Conservation (phyloP, 1,284 basidiomycete species). For the Cryptococcus maquisensis region DNA sequence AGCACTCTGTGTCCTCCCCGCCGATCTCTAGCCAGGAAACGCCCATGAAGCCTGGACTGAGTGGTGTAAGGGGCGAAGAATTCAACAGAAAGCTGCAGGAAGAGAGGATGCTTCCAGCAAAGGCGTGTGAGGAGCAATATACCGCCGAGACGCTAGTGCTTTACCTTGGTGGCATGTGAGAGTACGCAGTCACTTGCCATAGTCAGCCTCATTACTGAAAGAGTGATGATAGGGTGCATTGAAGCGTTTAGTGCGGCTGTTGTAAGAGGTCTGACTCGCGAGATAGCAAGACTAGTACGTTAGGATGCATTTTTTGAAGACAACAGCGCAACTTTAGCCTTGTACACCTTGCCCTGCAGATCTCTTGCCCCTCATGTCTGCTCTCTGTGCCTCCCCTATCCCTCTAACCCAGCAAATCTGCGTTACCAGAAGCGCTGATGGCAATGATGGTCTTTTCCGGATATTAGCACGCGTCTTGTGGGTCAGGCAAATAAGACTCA, state of each 20-base stretch:
- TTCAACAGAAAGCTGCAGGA: no score
- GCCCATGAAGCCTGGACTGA: no score
- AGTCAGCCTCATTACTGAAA: no score
- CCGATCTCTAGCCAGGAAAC: no score
- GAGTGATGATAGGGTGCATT: no score
- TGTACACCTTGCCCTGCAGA: background rate
- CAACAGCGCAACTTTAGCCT: background rate
- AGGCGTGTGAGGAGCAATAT: background rate
- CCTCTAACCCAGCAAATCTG: slow-evolving; percentile 66
- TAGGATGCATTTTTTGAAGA: background rate
- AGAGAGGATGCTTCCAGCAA: background rate
- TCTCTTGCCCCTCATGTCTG: background rate
- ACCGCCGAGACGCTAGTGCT: background rate
- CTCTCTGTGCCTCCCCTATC: background rate
- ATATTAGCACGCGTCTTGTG: background rate
- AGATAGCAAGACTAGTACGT: background rate
- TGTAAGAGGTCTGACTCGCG: no score
- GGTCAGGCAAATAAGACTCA: slow-evolving; percentile 13
- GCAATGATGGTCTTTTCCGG: slow-evolving; percentile 55
- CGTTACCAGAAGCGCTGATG: slow-evolving; percentile 82
- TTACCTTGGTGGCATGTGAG: background rate
- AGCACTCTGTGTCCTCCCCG: no score
- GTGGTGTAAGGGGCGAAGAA: no score
- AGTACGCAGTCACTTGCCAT: no score
- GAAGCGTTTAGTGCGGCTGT: no score